Evolutionary conservation across 2,329 filamentous ascomycete genomes (phyloP).

Genomic region (Phaeosphaeriaceae sp.): DNA sequence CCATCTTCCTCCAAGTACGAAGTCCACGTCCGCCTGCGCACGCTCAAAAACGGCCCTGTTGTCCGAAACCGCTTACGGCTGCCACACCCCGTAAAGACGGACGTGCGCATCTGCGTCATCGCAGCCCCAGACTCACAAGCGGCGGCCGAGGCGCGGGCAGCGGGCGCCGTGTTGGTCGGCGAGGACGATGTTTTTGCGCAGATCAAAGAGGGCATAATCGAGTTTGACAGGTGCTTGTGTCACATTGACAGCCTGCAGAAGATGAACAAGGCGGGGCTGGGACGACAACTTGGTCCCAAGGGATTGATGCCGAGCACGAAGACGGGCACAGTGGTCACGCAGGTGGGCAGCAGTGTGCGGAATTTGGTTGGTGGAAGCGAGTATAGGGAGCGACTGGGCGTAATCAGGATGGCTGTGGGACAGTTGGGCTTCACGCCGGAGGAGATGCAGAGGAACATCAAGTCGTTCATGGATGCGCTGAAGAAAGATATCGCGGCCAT

Average conservation of each 20-base stretch:
- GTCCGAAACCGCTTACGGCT: slow-evolving; percentile 87
- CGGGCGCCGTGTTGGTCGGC: slow-evolving; percentile 83
- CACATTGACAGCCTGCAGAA: slow-evolving; percentile 79
- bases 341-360: slow-evolving; percentile 75
- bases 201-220: slow-evolving; percentile 76
- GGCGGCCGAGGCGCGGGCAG: slow-evolving; percentile 74
- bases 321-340: slow-evolving; percentile 84
- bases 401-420: slow-evolving; percentile 87
- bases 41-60: slow-evolving; percentile 83
- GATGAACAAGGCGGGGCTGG: slow-evolving; percentile 81
- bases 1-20: slow-evolving; percentile 85
- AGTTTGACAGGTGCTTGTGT: slow-evolving; percentile 90
- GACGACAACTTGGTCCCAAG: slow-evolving; percentile 82
- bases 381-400: slow-evolving; percentile 85
- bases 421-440: slow-evolving; percentile 89
- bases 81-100: slow-evolving; percentile 87
- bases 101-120: slow-evolving; percentile 88
- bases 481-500: slow-evolving; percentile 77
- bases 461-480: slow-evolving; percentile 74
- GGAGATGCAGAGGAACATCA: slow-evolving; percentile 84
- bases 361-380: slow-evolving; percentile 84
- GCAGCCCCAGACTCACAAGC: slow-evolving; percentile 80
- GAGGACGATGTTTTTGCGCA: slow-evolving; percentile 85
- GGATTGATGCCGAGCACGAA: slow-evolving; percentile 93
- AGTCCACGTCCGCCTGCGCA: slow-evolving; percentile 80